phyloP scores from a whole-genome alignment of 2,329 filamentous ascomycete genomes.

The Pseudogymnoascus sp. region DNA sequence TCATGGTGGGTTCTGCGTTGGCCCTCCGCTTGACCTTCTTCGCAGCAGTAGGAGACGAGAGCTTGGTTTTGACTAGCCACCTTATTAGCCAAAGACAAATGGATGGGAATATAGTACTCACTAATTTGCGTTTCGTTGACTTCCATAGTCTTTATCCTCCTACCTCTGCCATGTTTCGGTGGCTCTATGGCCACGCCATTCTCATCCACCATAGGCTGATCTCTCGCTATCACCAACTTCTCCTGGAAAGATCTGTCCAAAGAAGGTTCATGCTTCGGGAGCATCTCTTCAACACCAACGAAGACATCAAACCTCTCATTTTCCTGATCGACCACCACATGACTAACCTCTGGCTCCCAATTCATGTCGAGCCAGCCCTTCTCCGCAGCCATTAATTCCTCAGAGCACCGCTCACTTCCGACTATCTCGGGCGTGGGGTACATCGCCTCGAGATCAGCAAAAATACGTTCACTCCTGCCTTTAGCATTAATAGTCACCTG shows the following conservation, averaged over 20 bases:
- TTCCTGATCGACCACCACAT: background rate
- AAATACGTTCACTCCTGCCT: conserved; percentile 78
- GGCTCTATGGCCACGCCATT: conserved; percentile 49
- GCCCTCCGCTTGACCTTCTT: conserved; percentile 73
- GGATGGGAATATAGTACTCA: conserved; percentile 43
- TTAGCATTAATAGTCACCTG: conserved; percentile 80
- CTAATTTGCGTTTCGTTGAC: conserved; percentile 89
- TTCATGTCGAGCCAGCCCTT: conserved; percentile 61
- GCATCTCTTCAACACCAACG: background rate
- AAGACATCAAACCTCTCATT: conserved; percentile 12
- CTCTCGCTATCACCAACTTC: conserved; percentile 31
- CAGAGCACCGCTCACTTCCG: conserved; percentile 76
- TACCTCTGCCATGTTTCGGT: conserved; percentile 44
- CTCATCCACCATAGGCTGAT: conserved; percentile 47
- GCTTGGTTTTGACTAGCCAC: conserved; percentile 76
- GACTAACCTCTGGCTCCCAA: conserved; percentile 40
- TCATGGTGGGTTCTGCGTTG: conserved; percentile 87
- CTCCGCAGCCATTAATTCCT: conserved; percentile 76
- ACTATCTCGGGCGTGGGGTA: conserved; percentile 72
- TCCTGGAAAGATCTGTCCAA: conserved; percentile 21
- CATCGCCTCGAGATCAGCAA: conserved; percentile 76
- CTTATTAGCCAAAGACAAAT: conserved; percentile 27
- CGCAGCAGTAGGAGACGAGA: conserved; percentile 80
- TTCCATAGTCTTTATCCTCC: conserved; percentile 76
- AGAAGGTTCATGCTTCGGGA: background rate